Conservation (phyloP, 306 rosid species). For the Vigna unguiculata region DNA sequence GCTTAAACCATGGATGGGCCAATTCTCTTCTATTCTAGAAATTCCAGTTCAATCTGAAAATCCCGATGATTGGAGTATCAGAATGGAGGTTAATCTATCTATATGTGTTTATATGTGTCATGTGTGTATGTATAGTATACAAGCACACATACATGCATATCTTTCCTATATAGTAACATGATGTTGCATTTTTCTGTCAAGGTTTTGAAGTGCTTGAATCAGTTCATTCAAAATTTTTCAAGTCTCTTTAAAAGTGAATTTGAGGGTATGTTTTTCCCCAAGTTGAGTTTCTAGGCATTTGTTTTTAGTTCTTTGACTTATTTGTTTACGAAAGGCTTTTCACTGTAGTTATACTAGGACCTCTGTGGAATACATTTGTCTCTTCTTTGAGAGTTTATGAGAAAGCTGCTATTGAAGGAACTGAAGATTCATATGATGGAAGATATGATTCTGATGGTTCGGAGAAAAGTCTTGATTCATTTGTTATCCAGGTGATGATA, state of each 20-base stretch:
- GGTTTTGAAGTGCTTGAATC: constrained; percentile 97
- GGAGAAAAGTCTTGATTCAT: constrained; percentile 90
- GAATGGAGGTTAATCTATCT: constrained; percentile 71
- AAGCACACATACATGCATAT: background rate
- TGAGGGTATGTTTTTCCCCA: constrained; percentile 59
- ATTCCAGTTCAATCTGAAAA: constrained; percentile 84
- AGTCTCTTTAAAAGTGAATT: constrained; percentile 72
- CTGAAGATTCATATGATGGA: constrained; percentile 83
- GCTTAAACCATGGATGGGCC: constrained; percentile 90
- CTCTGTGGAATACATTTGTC: constrained; percentile 90
- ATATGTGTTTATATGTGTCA: background rate
- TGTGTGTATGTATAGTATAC: background rate
- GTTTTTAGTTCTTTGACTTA: constrained; percentile 35
- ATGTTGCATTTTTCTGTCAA: constrained; percentile 42
- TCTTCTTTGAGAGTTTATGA: constrained; percentile 72
- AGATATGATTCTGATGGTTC: constrained; percentile 96
- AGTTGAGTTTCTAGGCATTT: constrained; percentile 33
- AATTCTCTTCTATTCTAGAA: constrained; percentile 68
- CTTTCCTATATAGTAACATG: constrained; percentile 25
- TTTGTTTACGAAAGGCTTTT: constrained; percentile 43
- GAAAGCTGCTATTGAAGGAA: constrained; percentile 78
- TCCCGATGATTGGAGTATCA: constrained; percentile 92
- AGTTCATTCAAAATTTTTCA: constrained; percentile 84
- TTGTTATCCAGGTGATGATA: constrained; percentile 80
- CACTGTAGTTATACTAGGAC: constrained; percentile 72